Conservation (phyloP, 2,329 filamentous ascomycete genomes). For the Aspergillus sp. region DNA sequence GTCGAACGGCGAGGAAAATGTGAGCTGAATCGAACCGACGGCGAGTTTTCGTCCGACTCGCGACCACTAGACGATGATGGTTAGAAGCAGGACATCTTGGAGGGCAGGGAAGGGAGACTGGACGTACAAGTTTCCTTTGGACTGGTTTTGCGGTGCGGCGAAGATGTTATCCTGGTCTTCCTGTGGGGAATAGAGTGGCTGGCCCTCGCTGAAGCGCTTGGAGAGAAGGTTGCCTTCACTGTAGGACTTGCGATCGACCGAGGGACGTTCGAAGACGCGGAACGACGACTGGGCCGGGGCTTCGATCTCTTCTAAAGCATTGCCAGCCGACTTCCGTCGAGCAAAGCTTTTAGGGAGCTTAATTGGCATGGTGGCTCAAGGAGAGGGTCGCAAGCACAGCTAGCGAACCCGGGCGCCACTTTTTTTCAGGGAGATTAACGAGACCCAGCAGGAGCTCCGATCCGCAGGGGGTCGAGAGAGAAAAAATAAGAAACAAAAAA, state of each 20-base stretch:
- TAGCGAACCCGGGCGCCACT: constrained; percentile 11
- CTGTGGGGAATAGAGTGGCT: constrained; percentile 32
- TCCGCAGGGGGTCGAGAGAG: neutral
- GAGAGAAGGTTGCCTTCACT: constrained; percentile 38
- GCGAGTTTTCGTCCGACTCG: constrained; percentile 45
- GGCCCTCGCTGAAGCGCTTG: constrained; percentile 35
- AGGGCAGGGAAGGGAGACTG: constrained; percentile 11
- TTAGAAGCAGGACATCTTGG: constrained; percentile 18
- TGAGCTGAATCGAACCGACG: constrained; percentile 54
- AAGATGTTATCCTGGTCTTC: constrained; percentile 43
- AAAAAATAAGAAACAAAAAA: neutral
- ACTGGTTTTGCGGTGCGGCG: constrained; percentile 30
- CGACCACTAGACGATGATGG: constrained; percentile 43
- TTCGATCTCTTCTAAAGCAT: constrained; percentile 50
- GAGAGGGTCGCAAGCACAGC: constrained; percentile 6
- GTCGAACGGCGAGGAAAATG: constrained; percentile 57
- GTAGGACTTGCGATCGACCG: constrained; percentile 43
- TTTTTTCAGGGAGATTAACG: constrained; percentile 13
- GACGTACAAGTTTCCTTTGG: constrained; percentile 38
- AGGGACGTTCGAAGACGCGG: constrained; percentile 53
- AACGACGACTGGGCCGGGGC: constrained; percentile 48
- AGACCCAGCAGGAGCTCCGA: constrained; percentile 12
- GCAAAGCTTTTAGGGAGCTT: constrained; percentile 55
- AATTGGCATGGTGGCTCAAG: constrained; percentile 48
- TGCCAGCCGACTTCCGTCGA: constrained; percentile 56